These are phyloP conservation scores for Penicillium sp. DNA, from an alignment of 2,329 filamentous ascomycete genomes.

Conservation along the genomic window DNA sequence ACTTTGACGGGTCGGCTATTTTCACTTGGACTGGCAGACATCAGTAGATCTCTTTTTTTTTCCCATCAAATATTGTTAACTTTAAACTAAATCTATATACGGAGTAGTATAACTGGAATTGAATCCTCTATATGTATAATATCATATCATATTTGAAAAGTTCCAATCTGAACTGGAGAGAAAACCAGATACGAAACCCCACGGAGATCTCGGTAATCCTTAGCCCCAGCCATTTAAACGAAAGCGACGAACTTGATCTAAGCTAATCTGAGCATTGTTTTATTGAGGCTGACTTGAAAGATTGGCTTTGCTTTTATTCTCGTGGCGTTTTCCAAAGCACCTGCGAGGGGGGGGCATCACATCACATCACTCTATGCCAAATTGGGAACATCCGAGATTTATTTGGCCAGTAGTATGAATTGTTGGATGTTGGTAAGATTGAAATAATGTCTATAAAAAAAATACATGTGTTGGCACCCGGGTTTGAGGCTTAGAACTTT, in stretches of 20 bases:
- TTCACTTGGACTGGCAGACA: background rate
- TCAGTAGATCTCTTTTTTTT: background rate
- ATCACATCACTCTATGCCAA: background rate
- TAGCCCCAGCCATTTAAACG: background rate
- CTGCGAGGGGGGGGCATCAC: background rate
- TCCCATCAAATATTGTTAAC: too few relatives aligned
- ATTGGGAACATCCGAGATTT: background rate
- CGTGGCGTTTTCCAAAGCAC: background rate
- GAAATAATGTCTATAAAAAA: background rate
- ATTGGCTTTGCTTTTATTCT: background rate
- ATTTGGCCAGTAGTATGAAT: background rate
- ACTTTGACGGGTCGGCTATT: slow-evolving; percentile 25
- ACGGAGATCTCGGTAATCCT: background rate
- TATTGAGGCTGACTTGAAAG: background rate
- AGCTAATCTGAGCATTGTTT: background rate
- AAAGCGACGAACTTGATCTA: background rate
- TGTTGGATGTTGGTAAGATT: background rate
- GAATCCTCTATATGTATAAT: background rate
- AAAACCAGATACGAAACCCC: background rate
- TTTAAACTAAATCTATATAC: background rate
- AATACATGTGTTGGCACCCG: background rate
- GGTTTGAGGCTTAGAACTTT: background rate
- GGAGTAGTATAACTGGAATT: background rate
- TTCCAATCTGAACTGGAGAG: background rate
- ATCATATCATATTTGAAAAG: background rate